phyloP scores from a whole-genome alignment of 768 basidiomycete species.

The Roridomyces roridus region DNA sequence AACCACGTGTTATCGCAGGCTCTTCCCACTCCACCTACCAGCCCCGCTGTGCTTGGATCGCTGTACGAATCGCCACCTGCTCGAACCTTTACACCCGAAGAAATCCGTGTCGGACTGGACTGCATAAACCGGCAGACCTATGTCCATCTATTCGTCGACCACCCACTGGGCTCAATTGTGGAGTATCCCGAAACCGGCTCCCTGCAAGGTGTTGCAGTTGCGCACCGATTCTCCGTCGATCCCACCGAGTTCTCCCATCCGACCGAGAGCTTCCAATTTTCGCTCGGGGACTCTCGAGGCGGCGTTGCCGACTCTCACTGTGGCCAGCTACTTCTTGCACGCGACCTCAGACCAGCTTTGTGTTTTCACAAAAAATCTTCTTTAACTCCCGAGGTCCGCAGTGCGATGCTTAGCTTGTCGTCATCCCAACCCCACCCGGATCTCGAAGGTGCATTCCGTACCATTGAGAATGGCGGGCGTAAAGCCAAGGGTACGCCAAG shows the following conservation, averaged over 20 bases:
- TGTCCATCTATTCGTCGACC: conserved; percentile 6
- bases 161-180: conserved; percentile 1
- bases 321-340: not conserved
- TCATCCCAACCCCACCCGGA: conserved; percentile 23
- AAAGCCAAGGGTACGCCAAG: conserved; percentile 24
- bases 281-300: conserved; percentile 3
- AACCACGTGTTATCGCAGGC: not conserved
- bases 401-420: conserved; percentile 30
- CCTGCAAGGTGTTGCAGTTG: not conserved
- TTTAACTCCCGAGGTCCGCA: conserved; percentile 16
- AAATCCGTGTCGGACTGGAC: not conserved
- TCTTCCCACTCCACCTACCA: not conserved
- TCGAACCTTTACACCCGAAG: not conserved
- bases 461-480: conserved; percentile 25
- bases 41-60: not conserved
- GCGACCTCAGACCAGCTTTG: not conserved
- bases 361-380: not conserved
- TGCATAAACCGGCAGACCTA: conserved; percentile 8
- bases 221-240: conserved; percentile 6
- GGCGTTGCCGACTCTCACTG: not conserved
- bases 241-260: not conserved
- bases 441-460: conserved; percentile 17
- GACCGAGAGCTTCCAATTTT: conserved; percentile 8
- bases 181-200: conserved; percentile 8
- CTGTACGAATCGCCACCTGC: not conserved